These are phyloP conservation scores for Eutrema japonicum DNA, from an alignment of 345 rosid genomes.

Conservation along the genomic window DNA sequence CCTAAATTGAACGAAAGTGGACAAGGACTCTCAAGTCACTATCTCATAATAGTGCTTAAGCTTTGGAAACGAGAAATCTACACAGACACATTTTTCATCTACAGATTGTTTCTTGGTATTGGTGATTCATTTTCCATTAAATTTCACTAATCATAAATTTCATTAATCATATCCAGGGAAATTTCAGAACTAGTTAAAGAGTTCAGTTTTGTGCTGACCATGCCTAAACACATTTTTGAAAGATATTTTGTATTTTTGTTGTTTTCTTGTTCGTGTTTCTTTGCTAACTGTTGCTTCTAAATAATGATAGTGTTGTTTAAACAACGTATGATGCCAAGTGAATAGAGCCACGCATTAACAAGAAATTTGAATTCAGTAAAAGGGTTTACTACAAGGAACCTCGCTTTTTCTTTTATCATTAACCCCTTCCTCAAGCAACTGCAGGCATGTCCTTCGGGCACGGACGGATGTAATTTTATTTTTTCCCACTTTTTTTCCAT, in stretches of 20 bases:
- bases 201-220: background rate
- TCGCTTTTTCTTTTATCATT: background rate
- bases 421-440: slow-evolving; percentile 32
- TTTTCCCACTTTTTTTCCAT: too few relatives aligned
- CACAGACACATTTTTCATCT: background rate
- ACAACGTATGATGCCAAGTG: background rate
- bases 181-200: background rate
- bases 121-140: background rate
- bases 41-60: background rate
- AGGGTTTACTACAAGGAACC: background rate
- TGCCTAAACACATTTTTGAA: background rate
- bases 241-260: too few relatives aligned
- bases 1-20: background rate
- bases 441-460: background rate
- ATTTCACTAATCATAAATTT: background rate
- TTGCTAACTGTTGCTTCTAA: background rate
- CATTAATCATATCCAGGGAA: background rate
- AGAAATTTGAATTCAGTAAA: too few relatives aligned
- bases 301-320: background rate
- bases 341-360: background rate
- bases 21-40: too few relatives aligned
- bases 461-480: background rate
- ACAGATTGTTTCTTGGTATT: background rate
- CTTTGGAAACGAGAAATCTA: background rate
- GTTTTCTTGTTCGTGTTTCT: background rate